Evolutionary conservation across 306 rosid species (phyloP), one percentile per base, ranked within the genome.

Genomic region (Delonix regia): DNA sequence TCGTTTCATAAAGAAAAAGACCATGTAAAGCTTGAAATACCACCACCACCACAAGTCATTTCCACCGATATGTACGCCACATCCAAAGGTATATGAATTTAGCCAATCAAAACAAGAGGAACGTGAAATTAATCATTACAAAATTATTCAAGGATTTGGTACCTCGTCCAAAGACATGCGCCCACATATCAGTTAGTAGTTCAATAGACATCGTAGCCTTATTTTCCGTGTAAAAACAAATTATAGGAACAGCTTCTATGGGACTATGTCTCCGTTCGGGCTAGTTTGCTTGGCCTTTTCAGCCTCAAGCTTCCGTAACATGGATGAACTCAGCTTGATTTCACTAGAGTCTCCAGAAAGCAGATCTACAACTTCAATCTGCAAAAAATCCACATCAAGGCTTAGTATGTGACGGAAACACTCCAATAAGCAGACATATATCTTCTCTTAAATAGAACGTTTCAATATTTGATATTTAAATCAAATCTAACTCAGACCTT

Each of bases 291-390:
- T 77, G 69, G 89, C 87, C 71, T 84, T 86, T 80, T 91, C 96
- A 67, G 87, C 90, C 76, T 95, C 99, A 44, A 88, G 88, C 87
- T 81, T 91, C 71, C 99, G 81, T 51, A 95, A 79, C 45, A 85
- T 78, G 0, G 99, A 79, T 9, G 98, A 95, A 84, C 99, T 95
- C 77, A 95, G 84, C 84, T 95, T 95, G 13, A 24, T 84, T 48
- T 82, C 98, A 66, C 96, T 75, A 34, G 87, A 85, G 9, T 78
- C 97, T 74, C 63, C 96, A 47, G 92, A 81, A 59, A 93, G 79
- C 79, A 95, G 82, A 83, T 95, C 93, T 44, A 91, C 98, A 61
- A 95, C 98, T 91, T 95, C 99, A 85, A 95, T 84, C 99, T 95
- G 93, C 93, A 83, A 2, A 62, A 81, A 36, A 85, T 75, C 13